Evolutionary conservation across 2,329 filamentous ascomycete genomes (phyloP), one percentile per base, ranked within the genome.

Genomic region (Corynespora cassiicola): DNA sequence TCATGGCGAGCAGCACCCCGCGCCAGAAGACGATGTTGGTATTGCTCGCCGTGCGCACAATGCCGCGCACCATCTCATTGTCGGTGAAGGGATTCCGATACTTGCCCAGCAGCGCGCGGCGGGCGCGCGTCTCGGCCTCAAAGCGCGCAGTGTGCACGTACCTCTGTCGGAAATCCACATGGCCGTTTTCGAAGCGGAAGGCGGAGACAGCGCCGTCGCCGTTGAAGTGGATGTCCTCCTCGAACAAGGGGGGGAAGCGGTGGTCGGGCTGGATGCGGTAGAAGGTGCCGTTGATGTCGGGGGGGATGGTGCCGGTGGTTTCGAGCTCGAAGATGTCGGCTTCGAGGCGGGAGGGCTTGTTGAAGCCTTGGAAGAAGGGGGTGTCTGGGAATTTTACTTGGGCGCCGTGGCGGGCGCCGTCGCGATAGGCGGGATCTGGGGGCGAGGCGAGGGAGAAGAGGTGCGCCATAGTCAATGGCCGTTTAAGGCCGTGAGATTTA

Each of bases 11-110:
- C 39, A 83, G 52, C 30, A 77, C 71, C 0, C 79, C 79, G 6
- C 77, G 66, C 75, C 78, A 84, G 51, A 77, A 80, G 1, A 78
- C 67, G n/a, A 84, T 66, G 39, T 84, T 84, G 1, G 80, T 84
- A 47, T 84, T 84, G 3, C 75, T 73, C 0, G 78, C 78, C 0
- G 78, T 82, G 15, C 79, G 66, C 25, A 82, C 77, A 5, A 80
- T 74, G 2, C 77, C 76, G 32, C 73, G 74, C 5, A 81, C 78
- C 43, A 71, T 73, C 57, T 79, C 77, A 33, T 76, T 75, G 52
- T 81, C 77, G 6, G 78, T 81, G 45, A 72, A 80, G 0, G 77
- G 76, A 52, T 84, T 83, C 12, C 80, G 68, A 46, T 83, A 83
- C 26, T 73, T 68, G 0, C 80, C 80, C 35, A 83, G 80, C 10